Conservation (phyloP, 2,329 filamentous ascomycete species). For the Apiospora pterosperma region DNA sequence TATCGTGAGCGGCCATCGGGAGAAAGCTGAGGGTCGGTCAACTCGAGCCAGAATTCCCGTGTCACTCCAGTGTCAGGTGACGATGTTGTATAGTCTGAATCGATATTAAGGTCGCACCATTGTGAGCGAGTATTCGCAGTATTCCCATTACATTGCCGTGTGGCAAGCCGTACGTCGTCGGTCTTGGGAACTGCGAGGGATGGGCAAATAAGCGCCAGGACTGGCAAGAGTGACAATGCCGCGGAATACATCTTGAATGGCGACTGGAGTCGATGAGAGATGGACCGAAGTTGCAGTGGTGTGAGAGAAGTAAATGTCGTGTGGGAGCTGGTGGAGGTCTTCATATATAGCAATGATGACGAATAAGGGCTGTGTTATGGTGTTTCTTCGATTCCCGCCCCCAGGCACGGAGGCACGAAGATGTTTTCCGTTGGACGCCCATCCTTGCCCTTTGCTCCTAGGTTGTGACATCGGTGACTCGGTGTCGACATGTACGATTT, state of each 20-base stretch:
- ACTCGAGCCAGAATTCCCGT: slow-evolving; percentile 28
- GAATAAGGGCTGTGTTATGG: not conserved
- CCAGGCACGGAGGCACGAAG: not conserved
- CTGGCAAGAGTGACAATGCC: not conserved
- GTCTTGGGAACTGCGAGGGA: not conserved
- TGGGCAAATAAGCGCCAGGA: not conserved
- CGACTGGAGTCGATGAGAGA: not conserved
- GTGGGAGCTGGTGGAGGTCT: not conserved
- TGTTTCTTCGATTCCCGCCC: too few relatives aligned
- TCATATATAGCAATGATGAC: not conserved
- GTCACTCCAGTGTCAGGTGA: slow-evolving; percentile 35
- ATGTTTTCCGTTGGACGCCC: not conserved
- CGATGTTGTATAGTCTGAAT: slow-evolving; percentile 28
- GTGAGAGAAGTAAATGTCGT: not conserved
- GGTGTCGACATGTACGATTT: not conserved
- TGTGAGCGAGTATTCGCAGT: not conserved
- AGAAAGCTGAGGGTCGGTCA: slow-evolving; percentile 19
- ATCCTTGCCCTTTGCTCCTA: not conserved
- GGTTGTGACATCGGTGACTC: not conserved
- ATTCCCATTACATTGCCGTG: not conserved
- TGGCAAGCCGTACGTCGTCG: not conserved
- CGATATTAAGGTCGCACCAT: slow-evolving; percentile 36
- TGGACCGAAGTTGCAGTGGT: not conserved
- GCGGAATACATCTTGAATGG: not conserved
- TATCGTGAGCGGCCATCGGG: slow-evolving; percentile 30